Percentiles rank a stretch among this genome's conserved stretches.
These are phyloP conservation scores for Thielaviopsis cerberus DNA, from an alignment of 2,329 filamentous ascomycete genomes.

Conservation along the genomic window DNA sequence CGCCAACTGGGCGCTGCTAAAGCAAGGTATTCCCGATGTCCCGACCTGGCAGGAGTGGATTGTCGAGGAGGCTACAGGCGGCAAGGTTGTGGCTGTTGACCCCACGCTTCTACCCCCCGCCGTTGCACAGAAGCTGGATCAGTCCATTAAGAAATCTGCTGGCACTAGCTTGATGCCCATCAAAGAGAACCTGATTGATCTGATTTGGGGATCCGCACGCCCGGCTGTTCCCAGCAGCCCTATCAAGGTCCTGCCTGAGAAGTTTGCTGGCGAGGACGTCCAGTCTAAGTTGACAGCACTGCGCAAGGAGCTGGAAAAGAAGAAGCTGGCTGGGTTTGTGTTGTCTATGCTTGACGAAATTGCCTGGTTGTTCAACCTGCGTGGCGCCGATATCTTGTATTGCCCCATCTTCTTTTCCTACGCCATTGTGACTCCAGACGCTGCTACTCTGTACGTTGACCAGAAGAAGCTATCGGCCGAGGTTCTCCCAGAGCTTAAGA, in stretches of 20 bases:
- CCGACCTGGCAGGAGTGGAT: constrained; percentile 97
- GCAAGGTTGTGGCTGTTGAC: constrained; percentile 80
- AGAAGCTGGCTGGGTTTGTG: constrained; percentile 70
- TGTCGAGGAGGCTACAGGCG: constrained; percentile 65
- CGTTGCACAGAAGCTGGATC: constrained; percentile 49
- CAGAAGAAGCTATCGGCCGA: constrained; percentile 54
- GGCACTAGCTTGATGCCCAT: constrained; percentile 60
- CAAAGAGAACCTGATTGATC: constrained; percentile 69
- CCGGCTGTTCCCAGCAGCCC: constrained; percentile 59
- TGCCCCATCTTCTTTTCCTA: constrained; percentile 99
- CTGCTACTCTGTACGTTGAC: constrained; percentile 70
- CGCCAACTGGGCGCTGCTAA: constrained; percentile 74
- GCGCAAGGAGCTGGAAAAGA: constrained; percentile 80
- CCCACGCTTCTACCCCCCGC: constrained; percentile 62
- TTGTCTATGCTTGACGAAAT: constrained; percentile 92
- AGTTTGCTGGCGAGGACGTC: constrained; percentile 68
- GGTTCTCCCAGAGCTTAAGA: constrained; percentile 49
- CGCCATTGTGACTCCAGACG: constrained; percentile 61
- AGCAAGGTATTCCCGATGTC: constrained; percentile 82
- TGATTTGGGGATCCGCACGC: constrained; percentile 62
- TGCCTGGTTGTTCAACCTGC: constrained; percentile 95
- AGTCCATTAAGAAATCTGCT: constrained; percentile 73
- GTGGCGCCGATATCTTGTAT: constrained; percentile 87
- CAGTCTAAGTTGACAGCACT: constrained; percentile 68
- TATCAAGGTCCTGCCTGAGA: constrained; percentile 49